Evolutionary conservation across 306 rosid genomes (phyloP).

Genomic region (Pueraria montana): DNA sequence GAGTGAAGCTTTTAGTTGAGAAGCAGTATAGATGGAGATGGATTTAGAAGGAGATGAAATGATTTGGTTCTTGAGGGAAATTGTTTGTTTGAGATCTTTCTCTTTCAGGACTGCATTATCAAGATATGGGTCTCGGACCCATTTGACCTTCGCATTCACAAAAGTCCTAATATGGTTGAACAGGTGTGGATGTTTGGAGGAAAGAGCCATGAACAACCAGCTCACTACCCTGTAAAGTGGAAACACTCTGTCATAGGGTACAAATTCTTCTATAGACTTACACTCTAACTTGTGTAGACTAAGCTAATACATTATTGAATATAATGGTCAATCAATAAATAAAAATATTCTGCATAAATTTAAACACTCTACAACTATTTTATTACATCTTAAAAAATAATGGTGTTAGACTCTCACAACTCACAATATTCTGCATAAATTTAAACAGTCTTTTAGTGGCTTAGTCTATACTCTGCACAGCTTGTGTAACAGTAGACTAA

Average conservation of each 20-base stretch:
- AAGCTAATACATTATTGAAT: constrained; percentile 16
- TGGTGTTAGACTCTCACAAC: neutral
- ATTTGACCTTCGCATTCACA: constrained; percentile 77
- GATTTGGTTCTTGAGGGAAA: constrained; percentile 73
- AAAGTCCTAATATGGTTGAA: constrained; percentile 61
- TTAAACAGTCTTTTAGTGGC: neutral
- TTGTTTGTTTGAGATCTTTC: constrained; percentile 70
- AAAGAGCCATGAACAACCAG: constrained; percentile 57
- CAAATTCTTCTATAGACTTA: constrained; percentile 14
- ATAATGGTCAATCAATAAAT: neutral
- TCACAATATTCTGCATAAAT: no score
- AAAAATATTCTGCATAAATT: neutral
- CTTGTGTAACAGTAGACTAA: neutral
- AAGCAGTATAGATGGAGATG: constrained; percentile 67
- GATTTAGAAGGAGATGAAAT: constrained; percentile 66
- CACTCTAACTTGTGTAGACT: constrained; percentile 19
- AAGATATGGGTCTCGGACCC: constrained; percentile 85
- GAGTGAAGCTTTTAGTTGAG: constrained; percentile 64
- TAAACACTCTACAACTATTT: neutral
- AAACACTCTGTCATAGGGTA: constrained; percentile 46
- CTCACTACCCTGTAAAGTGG: constrained; percentile 56
- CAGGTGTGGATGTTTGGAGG: constrained; percentile 57
- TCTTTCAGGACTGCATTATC: constrained; percentile 77
- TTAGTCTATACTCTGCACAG: neutral
- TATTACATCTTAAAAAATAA: neutral